Evolutionary conservation across 1,284 basidiomycete species (phyloP), one percentile per base, ranked within the genome.

Genomic region (Agaricales sp.): DNA sequence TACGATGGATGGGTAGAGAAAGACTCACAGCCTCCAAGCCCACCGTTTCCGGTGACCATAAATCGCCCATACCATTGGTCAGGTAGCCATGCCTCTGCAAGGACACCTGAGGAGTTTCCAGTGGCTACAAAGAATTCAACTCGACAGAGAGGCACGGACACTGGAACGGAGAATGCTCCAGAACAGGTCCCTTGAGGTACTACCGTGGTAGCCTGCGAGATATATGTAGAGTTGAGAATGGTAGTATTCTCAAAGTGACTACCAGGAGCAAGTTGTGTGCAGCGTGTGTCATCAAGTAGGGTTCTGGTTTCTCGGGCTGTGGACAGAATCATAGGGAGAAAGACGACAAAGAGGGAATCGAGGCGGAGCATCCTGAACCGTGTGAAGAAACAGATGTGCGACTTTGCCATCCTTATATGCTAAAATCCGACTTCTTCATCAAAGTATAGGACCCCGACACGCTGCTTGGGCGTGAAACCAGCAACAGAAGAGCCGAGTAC

Each of bases 21-120:
- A 44, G n/a, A 54, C 56, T 24, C 46, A 61, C 60, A 59, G 54
- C 59, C 59, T 8, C 53, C 54, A 8, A 58, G 51, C 4, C 58
- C 60, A 24, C 55, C 54, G 45, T 60, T 60, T 13, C 58, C 60
- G 2, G 53, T 30, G 2, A 43, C 55, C 19, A 61, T 25, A 39
- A 61, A 58, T 1, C 60, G 54, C 1, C 58, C 59, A 43, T 52
- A 52, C 57, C 55, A 60, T 4, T 47, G 46, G 23, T 58, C 57
- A 2, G 57, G 54, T 1, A 58, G 51, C 55, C 59, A 59, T 16
- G 53, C 54, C 47, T 57, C 57, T 6, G 43, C 49, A 8, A 8
- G 11, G 20, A 43, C 20, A 8, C 20, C 41, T 8, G 11, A 11
- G 8, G 8, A 8, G 21, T 26, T 46, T 8, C 13, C 19, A 4